These are phyloP conservation scores for Houttuynia cordata DNA, from an alignment of 164 flowering plant species.

Conservation along the genomic window DNA sequence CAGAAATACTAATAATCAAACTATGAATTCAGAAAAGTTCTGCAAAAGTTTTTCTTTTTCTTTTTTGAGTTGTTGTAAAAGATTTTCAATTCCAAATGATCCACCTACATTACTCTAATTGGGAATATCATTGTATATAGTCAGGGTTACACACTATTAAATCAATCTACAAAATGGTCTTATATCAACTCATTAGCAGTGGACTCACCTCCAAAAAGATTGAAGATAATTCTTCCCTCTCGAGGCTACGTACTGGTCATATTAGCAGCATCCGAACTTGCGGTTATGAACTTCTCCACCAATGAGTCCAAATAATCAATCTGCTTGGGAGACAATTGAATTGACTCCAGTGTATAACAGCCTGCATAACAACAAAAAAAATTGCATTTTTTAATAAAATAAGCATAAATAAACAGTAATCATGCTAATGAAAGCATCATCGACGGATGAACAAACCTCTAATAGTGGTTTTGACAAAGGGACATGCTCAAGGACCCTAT, in stretches of 20 bases:
- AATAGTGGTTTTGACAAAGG: constrained; percentile 71
- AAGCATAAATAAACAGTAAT: neutral
- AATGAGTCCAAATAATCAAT: constrained; percentile 71
- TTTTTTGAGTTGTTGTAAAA: too few relatives aligned
- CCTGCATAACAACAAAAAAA: constrained; percentile 36
- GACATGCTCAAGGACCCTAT: constrained; percentile 58
- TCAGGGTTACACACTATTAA: too few relatives aligned
- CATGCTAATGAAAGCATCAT: neutral
- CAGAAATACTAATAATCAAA: neutral
- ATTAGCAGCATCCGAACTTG: constrained; percentile 37
- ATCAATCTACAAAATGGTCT: too few relatives aligned
- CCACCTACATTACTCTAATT: too few relatives aligned
- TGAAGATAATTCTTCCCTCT: constrained; percentile 81
- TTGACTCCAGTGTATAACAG: constrained; percentile 73
- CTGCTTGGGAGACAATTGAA: constrained; percentile 54
- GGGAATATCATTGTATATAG: too few relatives aligned
- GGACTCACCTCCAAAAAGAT: constrained; percentile 72
- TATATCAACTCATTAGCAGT: too few relatives aligned
- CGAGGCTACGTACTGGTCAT: constrained; percentile 43
- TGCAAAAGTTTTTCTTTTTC: too few relatives aligned
- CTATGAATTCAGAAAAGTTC: neutral
- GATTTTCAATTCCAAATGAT: too few relatives aligned
- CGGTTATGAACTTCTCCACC: constrained; percentile 64
- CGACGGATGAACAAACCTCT: constrained; percentile 39
- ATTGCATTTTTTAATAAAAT: constrained; percentile 1